Evolutionary conservation across 2,329 filamentous ascomycete genomes (phyloP), one percentile per base, ranked within the genome.

Genomic region (Tolypocladium cylindrosporum): DNA sequence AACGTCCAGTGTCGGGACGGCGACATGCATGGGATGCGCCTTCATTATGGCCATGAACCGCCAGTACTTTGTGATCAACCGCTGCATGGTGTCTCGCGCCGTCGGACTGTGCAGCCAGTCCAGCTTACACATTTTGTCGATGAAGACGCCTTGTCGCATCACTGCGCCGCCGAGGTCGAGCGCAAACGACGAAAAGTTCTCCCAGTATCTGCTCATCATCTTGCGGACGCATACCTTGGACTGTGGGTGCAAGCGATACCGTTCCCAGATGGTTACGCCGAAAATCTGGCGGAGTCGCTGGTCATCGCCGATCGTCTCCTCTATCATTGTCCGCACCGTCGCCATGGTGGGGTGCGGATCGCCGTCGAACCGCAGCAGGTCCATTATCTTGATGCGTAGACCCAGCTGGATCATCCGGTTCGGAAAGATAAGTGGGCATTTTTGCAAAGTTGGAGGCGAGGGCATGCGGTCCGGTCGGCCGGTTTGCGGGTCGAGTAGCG

Each of bases 51-150:
- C 55, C 19, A 88, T 73, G 71, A 90, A 91, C 4, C 85, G 79
- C 3, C 72, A 54, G 65, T 90, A 90, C 67, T 89, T 91, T 2
- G 66, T 66, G 4, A 90, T 73, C 1, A 90, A 75, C 0, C 88
- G 80, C 0, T 68, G 61, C 81, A 89, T 89, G 0, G 87, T 92
- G 0, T 79, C 73, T 3, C 71, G 72, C 0, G 85, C 78, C 0
- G 84, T 76, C 0, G 89, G 88, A 34, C 85, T 88, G 69, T 90
- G 89, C 1, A 92, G 74, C 89, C 89, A 93, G 71, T 91, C 87
- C 53, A 92, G 83, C 62, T 81, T 78, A 63, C 82, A 78, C 88
- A 93, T 92, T 74, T 93, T 90, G 59, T 85, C 82, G 3, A 84
- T 73, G 63, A 89, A 90, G 53, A 80, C 75, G 21, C 83, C 80